Conservation (phyloP, 306 rosid species). For the Dryas alaskensis region DNA sequence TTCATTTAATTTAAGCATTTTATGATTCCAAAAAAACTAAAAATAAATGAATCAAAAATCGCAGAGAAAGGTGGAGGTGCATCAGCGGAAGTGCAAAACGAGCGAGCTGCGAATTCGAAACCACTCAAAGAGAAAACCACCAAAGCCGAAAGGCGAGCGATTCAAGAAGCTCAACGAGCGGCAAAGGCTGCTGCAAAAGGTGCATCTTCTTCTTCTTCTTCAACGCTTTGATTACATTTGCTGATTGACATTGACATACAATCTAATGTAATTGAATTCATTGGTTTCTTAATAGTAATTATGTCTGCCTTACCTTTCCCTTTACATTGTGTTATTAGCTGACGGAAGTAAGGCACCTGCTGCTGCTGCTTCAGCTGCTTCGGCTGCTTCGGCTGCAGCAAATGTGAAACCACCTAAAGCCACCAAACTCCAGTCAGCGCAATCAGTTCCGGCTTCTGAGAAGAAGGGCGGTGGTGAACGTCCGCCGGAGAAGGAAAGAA, state of each 20-base stretch:
- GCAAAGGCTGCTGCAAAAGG: constrained; percentile 82
- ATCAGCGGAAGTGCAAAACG: constrained; percentile 33
- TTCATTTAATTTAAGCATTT: too few species aligned
- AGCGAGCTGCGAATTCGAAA: constrained; percentile 35
- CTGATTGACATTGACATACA: neutral
- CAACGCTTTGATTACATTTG: neutral
- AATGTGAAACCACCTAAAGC: constrained; percentile 37
- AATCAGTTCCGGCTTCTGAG: constrained; percentile 41
- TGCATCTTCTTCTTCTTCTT: constrained; percentile 11
- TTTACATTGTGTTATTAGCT: constrained; percentile 32
- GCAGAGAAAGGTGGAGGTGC: constrained; percentile 56
- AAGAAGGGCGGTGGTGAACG: constrained; percentile 57
- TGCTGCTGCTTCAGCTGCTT: constrained; percentile 33
- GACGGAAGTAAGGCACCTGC: constrained; percentile 45
- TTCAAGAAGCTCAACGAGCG: constrained; percentile 90
- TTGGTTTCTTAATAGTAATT: neutral
- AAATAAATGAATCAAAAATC: neutral
- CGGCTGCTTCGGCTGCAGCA: constrained; percentile 26
- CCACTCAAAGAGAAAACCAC: constrained; percentile 59
- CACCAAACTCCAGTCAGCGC: constrained; percentile 44
- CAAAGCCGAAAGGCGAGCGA: constrained; percentile 81
- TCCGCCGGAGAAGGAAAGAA: constrained; percentile 64
- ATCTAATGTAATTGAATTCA: neutral
- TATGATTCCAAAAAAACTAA: neutral
- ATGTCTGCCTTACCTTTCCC: neutral